Conservation (phyloP, 345 rosid species). For the Corymbia maculata region DNA sequence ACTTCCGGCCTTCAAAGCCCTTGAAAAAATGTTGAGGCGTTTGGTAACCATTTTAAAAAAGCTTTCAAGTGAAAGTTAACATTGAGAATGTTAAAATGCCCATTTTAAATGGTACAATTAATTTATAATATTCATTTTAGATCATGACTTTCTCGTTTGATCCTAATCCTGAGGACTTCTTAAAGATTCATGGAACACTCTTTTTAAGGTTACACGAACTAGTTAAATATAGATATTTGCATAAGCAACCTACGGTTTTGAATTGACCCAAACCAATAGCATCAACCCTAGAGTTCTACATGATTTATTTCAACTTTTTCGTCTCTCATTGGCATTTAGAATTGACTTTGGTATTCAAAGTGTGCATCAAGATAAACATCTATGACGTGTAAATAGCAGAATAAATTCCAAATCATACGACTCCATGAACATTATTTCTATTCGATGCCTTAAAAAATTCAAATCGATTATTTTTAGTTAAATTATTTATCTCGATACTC, state of each 20-base stretch:
- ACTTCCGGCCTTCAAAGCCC: too few relatives aligned
- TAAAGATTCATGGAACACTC: neutral
- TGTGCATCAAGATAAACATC: fast-evolving
- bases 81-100: too few relatives aligned
- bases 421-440: fast-evolving
- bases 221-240: neutral
- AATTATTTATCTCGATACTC: neutral
- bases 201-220: neutral
- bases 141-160: neutral
- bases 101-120: neutral
- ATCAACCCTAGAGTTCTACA: fast-evolving
- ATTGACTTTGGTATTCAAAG: neutral
- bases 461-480: fast-evolving
- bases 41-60: too few relatives aligned
- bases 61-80: too few relatives aligned
- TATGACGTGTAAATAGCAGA: neutral
- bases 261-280: neutral
- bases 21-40: too few relatives aligned
- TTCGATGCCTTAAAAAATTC: fast-evolving
- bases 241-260: neutral
- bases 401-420: neutral
- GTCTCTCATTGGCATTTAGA: neutral
- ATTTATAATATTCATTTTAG: neutral
- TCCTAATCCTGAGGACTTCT: neutral
- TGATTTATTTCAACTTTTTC: neutral